A percentile compares a stretch with the other conserved stretches of the same genome.
phyloP scores from a whole-genome alignment of 2,329 filamentous ascomycete species.

The Pseudogymnoascus sp. region DNA sequence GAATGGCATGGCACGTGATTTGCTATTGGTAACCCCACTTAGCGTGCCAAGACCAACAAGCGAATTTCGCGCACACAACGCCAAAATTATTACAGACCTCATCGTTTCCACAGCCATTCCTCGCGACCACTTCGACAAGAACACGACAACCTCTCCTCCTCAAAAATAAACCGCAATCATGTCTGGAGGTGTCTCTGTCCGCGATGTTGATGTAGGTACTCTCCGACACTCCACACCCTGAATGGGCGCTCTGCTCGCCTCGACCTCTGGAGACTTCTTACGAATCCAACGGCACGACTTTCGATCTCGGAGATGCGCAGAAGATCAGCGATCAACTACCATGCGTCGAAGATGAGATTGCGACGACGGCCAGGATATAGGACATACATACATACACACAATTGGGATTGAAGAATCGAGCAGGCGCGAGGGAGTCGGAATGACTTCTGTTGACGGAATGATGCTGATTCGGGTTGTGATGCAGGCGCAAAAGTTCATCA shows the following conservation, averaged over 20 bases:
- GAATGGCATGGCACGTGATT: background rate
- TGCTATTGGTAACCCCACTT: background rate
- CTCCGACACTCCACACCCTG: slow-evolving; percentile 23
- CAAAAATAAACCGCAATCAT: slow-evolving; percentile 54
- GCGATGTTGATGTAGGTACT: slow-evolving; percentile 73
- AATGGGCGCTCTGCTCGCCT: slow-evolving; percentile 13
- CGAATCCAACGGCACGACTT: slow-evolving; percentile 8
- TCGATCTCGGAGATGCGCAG: slow-evolving; percentile 6
- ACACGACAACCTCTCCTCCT: slow-evolving; percentile 7
- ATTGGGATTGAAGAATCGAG: slow-evolving; percentile 35
- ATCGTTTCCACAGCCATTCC: slow-evolving; percentile 7
- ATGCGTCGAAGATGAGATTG: slow-evolving; percentile 9
- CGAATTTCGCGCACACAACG: slow-evolving; percentile 9
- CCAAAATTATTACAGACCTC: slow-evolving; percentile 4
- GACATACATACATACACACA: slow-evolving; percentile 6
- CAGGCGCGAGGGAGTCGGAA: slow-evolving; percentile 66
- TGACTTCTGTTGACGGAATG: slow-evolving; percentile 65
- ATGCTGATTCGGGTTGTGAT: slow-evolving; percentile 49
- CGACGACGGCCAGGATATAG: slow-evolving; percentile 1
- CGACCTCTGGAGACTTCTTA: slow-evolving; percentile 1
- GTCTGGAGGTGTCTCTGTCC: slow-evolving; percentile 70
- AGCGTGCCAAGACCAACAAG: slow-evolving; percentile 9
- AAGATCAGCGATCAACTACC: slow-evolving; percentile 4
- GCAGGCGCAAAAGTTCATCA: slow-evolving; percentile 83
- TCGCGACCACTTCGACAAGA: slow-evolving; percentile 9